A percentile compares a stretch with the other conserved stretches of the same genome.
Conservation (phyloP, 2,329 filamentous ascomycete species). For the Coleophoma eucalyptorum region DNA sequence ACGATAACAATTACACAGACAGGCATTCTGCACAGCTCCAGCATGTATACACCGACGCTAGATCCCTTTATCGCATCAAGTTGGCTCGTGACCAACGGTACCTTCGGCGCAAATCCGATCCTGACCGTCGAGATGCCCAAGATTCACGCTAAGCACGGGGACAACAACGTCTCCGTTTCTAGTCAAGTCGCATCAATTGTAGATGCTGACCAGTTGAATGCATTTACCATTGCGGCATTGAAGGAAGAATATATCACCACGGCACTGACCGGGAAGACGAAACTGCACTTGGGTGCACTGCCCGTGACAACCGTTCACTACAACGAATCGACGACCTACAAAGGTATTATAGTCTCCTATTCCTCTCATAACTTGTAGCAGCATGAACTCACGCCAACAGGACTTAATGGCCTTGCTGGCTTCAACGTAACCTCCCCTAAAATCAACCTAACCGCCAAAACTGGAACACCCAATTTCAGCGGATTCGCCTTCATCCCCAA, state of each 20-base stretch:
- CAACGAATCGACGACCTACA: slow-evolving; percentile 52
- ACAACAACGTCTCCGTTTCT: slow-evolving; percentile 38
- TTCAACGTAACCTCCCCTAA: slow-evolving; percentile 44
- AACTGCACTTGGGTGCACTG: slow-evolving; percentile 44
- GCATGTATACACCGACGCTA: slow-evolving; percentile 48
- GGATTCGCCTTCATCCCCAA: slow-evolving; percentile 55
- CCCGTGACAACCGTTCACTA: slow-evolving; percentile 47
- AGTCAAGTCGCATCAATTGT: slow-evolving; percentile 39
- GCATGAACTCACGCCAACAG: slow-evolving; percentile 27
- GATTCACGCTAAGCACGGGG: slow-evolving; percentile 23
- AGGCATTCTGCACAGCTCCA: slow-evolving; percentile 41
- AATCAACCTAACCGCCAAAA: slow-evolving; percentile 33
- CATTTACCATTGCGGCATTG: slow-evolving; percentile 45
- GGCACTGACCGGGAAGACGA: slow-evolving; percentile 46
- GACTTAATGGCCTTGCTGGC: slow-evolving; percentile 51
- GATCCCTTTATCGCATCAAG: slow-evolving; percentile 49
- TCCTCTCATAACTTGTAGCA: too few relatives aligned
- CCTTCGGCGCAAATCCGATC: slow-evolving; percentile 17
- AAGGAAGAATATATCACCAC: slow-evolving; percentile 43
- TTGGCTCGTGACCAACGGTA: slow-evolving; percentile 36
- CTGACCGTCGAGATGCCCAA: slow-evolving; percentile 21
- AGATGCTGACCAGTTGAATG: slow-evolving; percentile 39
- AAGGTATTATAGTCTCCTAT: slow-evolving; percentile 33
- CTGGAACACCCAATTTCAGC: slow-evolving; percentile 44
- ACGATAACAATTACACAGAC: slow-evolving; percentile 43